Evolutionary conservation across 208 protist genomes (phyloP), one percentile per base, ranked within the genome.

Genomic region (Leishmania mexicana): DNA sequence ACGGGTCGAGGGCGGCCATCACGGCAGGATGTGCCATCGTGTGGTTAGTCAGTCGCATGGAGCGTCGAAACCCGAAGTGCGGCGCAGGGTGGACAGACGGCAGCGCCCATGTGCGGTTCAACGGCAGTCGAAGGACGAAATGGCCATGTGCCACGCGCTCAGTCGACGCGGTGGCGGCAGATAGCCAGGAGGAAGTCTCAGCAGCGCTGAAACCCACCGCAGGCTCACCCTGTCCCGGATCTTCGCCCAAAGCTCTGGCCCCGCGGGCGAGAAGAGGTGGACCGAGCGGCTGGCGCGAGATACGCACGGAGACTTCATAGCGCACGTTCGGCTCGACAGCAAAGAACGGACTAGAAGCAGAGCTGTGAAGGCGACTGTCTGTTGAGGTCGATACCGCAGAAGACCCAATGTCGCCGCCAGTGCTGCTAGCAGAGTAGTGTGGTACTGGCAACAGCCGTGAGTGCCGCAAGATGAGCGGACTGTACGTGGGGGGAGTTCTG

Each of bases 11-110:
- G n/a, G 89, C 93, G 42, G 62, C 75, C 45, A 47, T 47, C 35
- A 96, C 82, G 75, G 91, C 86, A n/a, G 49, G n/a, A 42, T 82
- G 79, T 10, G 42, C 13, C 67, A 88, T 71, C 71, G 93, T 95
- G 28, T 57, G 73, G 68, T 81, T 72, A 7, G 76, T 85, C 24
- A 94, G 74, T 8, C 78, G 82, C 62, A 97, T 79, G 31, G 1
- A 38, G 6, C 94, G 92, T 11, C 80, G 78, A 64, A 92, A 83
- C n/a, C 94, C 94, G 87, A 95, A 97, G 86, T 97, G 94, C 28
- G 88, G 84, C 54, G 64, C 45, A 13, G 87, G 81, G 8, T 51
- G 62, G 31, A 79, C 64, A 2, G 82, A 79, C 24, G 87, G 87
- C 28, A 91, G 82, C 13, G 80, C 75, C 92, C 90, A 92, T 53